These are phyloP conservation scores for Buddleja alternifolia DNA, from an alignment of 257 asterid genomes.

Conservation along the genomic window DNA sequence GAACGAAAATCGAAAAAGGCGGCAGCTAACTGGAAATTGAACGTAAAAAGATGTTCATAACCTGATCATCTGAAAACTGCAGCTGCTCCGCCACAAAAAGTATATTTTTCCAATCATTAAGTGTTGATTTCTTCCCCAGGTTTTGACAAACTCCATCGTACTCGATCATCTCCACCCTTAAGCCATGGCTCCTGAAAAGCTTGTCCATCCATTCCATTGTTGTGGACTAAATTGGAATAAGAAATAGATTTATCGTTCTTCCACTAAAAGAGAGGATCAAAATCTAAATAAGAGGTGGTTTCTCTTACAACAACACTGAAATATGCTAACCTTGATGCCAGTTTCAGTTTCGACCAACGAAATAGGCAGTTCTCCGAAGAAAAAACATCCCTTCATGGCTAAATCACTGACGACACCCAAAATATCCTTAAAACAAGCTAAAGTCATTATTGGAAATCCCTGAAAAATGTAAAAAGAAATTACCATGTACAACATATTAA, in stretches of 20 bases:
- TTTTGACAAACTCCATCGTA: conserved; percentile 48
- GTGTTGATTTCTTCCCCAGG: conserved; percentile 36
- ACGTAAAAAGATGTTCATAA: conserved; percentile 18
- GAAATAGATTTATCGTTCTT: conserved; percentile 15
- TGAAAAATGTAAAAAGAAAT: conserved; percentile 30
- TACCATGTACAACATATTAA: neutral
- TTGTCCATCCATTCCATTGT: conserved; percentile 57
- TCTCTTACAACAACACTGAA: conserved; percentile 8
- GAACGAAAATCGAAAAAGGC: neutral
- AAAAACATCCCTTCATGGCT: conserved; percentile 66
- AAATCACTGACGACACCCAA: conserved; percentile 52
- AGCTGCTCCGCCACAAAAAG: conserved; percentile 77
- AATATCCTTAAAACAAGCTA: conserved; percentile 57
- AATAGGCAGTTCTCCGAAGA: conserved; percentile 75
- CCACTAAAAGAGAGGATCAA: conserved; percentile 1
- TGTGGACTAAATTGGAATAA: conserved; percentile 42
- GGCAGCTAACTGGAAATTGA: neutral
- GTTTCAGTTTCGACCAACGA: conserved; percentile 56
- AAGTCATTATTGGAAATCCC: conserved; percentile 67
- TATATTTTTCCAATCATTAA: conserved; percentile 28
- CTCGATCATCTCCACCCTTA: conserved; percentile 48
- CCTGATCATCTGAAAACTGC: conserved; percentile 88
- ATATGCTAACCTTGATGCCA: conserved; percentile 46
- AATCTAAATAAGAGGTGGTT: neutral
- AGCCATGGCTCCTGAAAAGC: conserved; percentile 68